Percentiles rank a stretch among this genome's conserved stretches.
phyloP scores from a whole-genome alignment of 2,329 filamentous ascomycete species.

The Tolypocladium amazonense region DNA sequence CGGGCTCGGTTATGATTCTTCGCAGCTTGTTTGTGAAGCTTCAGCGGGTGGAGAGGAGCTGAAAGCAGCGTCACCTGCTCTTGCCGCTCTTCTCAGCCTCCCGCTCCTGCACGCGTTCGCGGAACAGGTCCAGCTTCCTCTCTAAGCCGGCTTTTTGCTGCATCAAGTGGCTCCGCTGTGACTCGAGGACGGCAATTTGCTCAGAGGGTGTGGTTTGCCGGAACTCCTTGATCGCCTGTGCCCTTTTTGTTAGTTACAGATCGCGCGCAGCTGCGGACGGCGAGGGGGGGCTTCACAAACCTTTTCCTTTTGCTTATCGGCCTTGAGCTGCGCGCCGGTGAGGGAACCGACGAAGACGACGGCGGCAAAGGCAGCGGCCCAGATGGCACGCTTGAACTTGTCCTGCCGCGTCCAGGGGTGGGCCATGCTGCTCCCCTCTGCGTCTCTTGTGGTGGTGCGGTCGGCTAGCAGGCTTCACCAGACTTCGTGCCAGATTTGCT shows the following conservation, averaged over 20 bases:
- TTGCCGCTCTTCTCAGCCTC: slow-evolving; percentile 15
- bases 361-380: slow-evolving; percentile 34
- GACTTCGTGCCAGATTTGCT: slow-evolving; percentile 15
- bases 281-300: slow-evolving; percentile 11
- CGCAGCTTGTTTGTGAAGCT: background rate
- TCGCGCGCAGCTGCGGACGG: background rate
- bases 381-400: slow-evolving; percentile 22
- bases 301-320: slow-evolving; percentile 33
- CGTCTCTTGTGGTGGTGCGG: background rate
- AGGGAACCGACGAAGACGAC: slow-evolving; percentile 35
- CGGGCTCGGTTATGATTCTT: no score
- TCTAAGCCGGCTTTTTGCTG: slow-evolving; percentile 28
- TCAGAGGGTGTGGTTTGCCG: slow-evolving; percentile 28
- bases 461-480: slow-evolving; percentile 9
- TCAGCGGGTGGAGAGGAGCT: background rate
- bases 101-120: slow-evolving; percentile 26
- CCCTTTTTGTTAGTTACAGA: background rate
- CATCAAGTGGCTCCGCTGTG: slow-evolving; percentile 27
- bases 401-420: slow-evolving; percentile 18
- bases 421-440: background rate
- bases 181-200: slow-evolving; percentile 33
- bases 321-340: slow-evolving; percentile 39
- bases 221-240: slow-evolving; percentile 24
- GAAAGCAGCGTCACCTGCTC: background rate
- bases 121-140: slow-evolving; percentile 29